Conservation (phyloP, 2,329 filamentous ascomycete genomes). For the Pseudocercospora eumusae region DNA sequence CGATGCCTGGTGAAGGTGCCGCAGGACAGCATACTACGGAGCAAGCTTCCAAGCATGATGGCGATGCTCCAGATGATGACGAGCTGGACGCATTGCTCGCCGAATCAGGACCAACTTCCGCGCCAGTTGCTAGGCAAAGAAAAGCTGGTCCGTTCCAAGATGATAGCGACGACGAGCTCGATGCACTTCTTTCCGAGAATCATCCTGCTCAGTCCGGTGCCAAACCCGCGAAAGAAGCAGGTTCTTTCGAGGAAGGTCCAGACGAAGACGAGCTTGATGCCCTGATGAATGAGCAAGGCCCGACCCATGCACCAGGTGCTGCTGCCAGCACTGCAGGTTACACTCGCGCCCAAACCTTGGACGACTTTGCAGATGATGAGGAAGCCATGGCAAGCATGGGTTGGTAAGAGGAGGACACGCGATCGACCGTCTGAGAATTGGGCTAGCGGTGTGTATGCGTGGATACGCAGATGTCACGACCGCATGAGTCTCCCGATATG, state of each 20-base stretch:
- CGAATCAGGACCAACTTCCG: conserved; percentile 16
- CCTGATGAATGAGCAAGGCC: conserved; percentile 53
- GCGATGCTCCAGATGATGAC: conserved; percentile 30
- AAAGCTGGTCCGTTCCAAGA: conserved; percentile 27
- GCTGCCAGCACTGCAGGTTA: neutral
- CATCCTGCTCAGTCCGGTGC: neutral
- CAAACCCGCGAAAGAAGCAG: neutral
- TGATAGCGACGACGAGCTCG: conserved; percentile 26
- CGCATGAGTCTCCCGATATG: neutral
- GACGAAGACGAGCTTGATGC: conserved; percentile 51
- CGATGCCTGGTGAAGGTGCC: conserved; percentile 12
- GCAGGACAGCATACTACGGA: conserved; percentile 23
- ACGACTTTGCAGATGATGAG: conserved; percentile 63
- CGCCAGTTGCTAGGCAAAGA: conserved; percentile 19
- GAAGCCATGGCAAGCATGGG: conserved; percentile 61
- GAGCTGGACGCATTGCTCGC: conserved; percentile 34
- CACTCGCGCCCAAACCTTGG: conserved; percentile 13
- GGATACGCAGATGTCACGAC: neutral
- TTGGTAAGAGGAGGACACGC: conserved; percentile 10
- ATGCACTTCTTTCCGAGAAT: conserved; percentile 10
- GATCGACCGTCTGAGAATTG: neutral
- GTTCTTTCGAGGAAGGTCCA: neutral
- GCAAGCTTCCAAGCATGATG: neutral
- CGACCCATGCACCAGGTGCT: neutral
- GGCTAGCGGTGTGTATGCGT: conserved; percentile 13